Evolutionary conservation across 768 basidiomycete species (phyloP), one percentile per base, ranked within the genome.

Genomic region (Suillus subluteus): DNA sequence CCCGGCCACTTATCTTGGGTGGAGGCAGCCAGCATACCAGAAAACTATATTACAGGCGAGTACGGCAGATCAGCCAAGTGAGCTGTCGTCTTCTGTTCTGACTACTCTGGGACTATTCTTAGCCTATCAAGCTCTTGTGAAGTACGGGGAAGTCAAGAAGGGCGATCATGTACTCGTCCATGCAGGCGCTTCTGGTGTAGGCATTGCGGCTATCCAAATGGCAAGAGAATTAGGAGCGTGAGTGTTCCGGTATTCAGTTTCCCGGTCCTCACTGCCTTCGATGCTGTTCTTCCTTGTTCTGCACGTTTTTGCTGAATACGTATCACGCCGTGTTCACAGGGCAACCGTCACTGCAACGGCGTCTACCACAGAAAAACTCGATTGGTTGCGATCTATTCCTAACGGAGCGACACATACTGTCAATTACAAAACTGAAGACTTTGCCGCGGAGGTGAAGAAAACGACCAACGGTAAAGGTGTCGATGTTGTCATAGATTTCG

Each of bases 131-230:
- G 88, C 86, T 0, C 75, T 91, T 23, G 82, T 93, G 58, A 74
- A 90, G 43, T 86, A 89, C 67, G 91, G 89, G 1, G 83, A 91
- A 70, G 72, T 96, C 54, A 86, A 90, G 73, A 73, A 83, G 68
- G 87, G 88, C 43, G 90, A 94, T 58, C 79, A 91, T 72, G 92
- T 95, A 12, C 84, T 99, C 18, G 83, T 98, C 15, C 97, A 98
- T 73, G 95, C 95, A 23, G 96, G 90, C 8, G 95, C 95, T 4
- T 94, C 92, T 15, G 95, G 96, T 37, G 95, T 98, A 5, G 95
- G 95, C 1, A 76, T 96, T 18, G 90, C 95, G 3, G 93, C 94
- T 16, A 93, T 91, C 59, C 96, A 98, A 77, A 79, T 98, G 23
- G 94, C 95, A 23, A 87, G 92, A 32, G 73, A 84, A 55, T 86